Conservation (phyloP, 371 early-diverging fungal genomes). For the Polyrhizophydium stewartii region DNA sequence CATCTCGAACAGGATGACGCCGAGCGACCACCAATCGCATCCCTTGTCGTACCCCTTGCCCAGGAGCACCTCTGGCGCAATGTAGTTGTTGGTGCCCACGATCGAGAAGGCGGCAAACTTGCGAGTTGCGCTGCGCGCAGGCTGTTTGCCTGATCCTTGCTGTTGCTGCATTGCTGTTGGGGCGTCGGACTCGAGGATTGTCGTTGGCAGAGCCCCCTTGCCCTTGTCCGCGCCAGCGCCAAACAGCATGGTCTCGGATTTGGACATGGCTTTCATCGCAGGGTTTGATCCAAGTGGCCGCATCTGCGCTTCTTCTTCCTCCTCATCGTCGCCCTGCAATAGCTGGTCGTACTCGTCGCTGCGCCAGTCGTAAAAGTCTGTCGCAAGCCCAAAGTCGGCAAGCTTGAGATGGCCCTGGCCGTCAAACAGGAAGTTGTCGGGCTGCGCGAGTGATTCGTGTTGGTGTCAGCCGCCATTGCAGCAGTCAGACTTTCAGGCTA, state of each 20-base stretch:
- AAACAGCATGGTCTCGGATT: background rate
- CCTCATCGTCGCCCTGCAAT: constrained; percentile 24
- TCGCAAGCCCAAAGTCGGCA: constrained; percentile 60
- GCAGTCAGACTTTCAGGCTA: no score
- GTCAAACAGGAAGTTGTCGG: constrained; percentile 57
- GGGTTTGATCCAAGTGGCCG: background rate
- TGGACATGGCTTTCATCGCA: background rate
- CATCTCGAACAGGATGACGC: constrained; percentile 71
- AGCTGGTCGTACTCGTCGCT: constrained; percentile 50
- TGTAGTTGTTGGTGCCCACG: constrained; percentile 88
- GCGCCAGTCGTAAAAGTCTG: constrained; percentile 44
- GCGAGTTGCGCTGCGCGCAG: no score
- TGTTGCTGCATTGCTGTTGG: no score
- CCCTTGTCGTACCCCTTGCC: constrained; percentile 57
- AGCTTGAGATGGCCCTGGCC: constrained; percentile 56
- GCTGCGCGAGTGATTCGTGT: constrained; percentile 29
- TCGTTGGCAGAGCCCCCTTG: no score
- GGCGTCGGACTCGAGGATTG: no score
- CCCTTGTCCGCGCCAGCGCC: constrained; percentile 5
- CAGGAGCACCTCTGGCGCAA: constrained; percentile 68
- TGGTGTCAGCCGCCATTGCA: no score
- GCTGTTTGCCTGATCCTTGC: no score
- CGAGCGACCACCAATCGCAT: constrained; percentile 75
- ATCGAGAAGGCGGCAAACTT: constrained; percentile 58
- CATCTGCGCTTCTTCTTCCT: background rate